These are phyloP conservation scores for Eragrostis nindensis DNA, from an alignment of 176 grass and related monocot genomes.

Conservation along the genomic window DNA sequence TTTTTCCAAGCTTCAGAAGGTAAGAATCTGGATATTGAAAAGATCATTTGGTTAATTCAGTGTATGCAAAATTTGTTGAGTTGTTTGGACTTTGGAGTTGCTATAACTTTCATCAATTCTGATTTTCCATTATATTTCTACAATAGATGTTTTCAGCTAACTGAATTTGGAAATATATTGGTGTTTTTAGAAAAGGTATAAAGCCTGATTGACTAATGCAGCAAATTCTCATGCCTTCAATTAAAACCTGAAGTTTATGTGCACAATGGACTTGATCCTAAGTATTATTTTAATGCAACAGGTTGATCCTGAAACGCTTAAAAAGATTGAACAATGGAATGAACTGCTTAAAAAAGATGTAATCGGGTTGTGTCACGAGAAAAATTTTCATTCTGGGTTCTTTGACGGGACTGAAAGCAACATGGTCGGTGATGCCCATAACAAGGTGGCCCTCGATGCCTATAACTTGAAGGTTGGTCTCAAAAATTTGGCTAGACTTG, in stretches of 20 bases:
- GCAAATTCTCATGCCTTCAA: neutral
- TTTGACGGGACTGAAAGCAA: constrained; percentile 90
- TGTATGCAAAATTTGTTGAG: neutral
- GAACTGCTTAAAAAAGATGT: constrained; percentile 70
- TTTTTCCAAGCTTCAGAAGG: constrained; percentile 79
- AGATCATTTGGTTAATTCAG: neutral
- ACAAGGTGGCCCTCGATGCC: too few species aligned
- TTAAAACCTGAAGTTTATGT: constrained; percentile 21
- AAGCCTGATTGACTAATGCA: neutral
- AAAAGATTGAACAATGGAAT: constrained; percentile 93
- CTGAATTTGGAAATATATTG: neutral
- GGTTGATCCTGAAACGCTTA: constrained; percentile 69
- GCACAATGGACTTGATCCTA: neutral
- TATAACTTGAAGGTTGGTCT: constrained; percentile 79
- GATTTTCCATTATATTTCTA: neutral
- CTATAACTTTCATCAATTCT: neutral
- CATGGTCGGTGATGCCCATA: too few species aligned
- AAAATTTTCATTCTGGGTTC: constrained; percentile 91
- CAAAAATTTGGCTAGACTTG: neutral
- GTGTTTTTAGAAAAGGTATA: neutral
- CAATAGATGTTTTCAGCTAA: neutral
- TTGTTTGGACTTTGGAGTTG: constrained; percentile 12
- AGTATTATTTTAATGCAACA: constrained; percentile 43
- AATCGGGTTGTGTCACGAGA: constrained; percentile 88
- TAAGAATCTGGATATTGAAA: constrained; percentile 42